Conservation (phyloP, 1,139 yeast species). For the Taiozyma onychis region DNA sequence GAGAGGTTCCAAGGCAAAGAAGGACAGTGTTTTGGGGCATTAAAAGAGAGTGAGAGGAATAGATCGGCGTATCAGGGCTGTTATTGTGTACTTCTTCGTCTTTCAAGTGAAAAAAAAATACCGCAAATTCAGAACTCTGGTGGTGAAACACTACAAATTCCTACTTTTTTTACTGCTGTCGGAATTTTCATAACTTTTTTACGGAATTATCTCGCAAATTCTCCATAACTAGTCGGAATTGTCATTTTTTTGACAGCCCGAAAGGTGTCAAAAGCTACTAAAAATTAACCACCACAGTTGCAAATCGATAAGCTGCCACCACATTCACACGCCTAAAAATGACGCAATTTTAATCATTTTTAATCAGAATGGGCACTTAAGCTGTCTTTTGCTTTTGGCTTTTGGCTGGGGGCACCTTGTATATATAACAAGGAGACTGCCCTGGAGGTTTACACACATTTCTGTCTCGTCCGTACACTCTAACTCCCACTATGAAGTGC, state of each 20-base stretch:
- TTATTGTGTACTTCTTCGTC: no score
- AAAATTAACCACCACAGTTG: neutral
- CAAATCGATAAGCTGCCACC: neutral
- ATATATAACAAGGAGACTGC: neutral
- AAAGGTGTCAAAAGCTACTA: neutral
- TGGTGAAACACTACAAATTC: no score
- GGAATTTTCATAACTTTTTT: neutral
- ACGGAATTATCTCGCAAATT: neutral
- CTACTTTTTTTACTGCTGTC: neutral
- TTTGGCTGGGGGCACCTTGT: neutral
- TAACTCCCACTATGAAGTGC: conserved; percentile 4
- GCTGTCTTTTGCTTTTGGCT: no score
- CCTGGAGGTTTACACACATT: neutral
- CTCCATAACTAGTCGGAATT: neutral
- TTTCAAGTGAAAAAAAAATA: no score
- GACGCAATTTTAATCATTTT: neutral
- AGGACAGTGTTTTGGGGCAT: no score
- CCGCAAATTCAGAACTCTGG: neutral
- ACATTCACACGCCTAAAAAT: neutral
- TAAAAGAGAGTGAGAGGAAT: no score
- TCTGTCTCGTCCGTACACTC: neutral
- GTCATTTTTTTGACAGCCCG: conserved; percentile 1
- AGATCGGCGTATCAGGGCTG: no score
- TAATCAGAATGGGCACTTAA: neutral
- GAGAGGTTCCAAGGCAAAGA: no score